Evolutionary conservation across 2,329 filamentous ascomycete genomes (phyloP).

Genomic region (Rhytidhysteron rufulum): DNA sequence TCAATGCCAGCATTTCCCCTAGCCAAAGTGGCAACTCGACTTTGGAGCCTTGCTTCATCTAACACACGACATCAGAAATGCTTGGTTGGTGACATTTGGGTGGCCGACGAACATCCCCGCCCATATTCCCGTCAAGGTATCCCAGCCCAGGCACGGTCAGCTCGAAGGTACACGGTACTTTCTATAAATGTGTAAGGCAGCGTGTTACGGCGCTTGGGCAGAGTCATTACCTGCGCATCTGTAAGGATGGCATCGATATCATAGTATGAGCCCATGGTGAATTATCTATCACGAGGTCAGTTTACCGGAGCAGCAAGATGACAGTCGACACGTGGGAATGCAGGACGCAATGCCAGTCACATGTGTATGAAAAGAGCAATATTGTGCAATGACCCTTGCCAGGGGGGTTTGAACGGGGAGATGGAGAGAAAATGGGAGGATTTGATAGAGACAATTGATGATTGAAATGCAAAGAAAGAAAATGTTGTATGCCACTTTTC

Average conservation of each 20-base stretch:
- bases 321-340: constrained; percentile 3
- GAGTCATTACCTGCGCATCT: constrained; percentile 64
- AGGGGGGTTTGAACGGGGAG: too few relatives aligned
- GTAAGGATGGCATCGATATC: constrained; percentile 81
- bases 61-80: constrained; percentile 10
- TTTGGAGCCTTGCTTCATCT: constrained; percentile 76
- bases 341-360: not conserved
- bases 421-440: too few relatives aligned
- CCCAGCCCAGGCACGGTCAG: constrained; percentile 83
- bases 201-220: constrained; percentile 6
- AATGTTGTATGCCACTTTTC: too few relatives aligned
- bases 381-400: too few relatives aligned
- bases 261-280: constrained; percentile 65
- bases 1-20: constrained; percentile 84
- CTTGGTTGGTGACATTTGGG: not conserved
- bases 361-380: too few relatives aligned
- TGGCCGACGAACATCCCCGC: constrained; percentile 47
- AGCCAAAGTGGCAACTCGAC: constrained; percentile 90
- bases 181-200: constrained; percentile 49
- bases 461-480: too few relatives aligned
- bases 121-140: constrained; percentile 81
- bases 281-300: too few relatives aligned
- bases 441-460: too few relatives aligned
- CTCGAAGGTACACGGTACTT: constrained; percentile 94
- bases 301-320: too few relatives aligned